A percentile compares a stretch with the other conserved stretches of the same genome.
phyloP scores from a whole-genome alignment of 2,329 filamentous ascomycete genomes.

The Fusarium virguliforme region DNA sequence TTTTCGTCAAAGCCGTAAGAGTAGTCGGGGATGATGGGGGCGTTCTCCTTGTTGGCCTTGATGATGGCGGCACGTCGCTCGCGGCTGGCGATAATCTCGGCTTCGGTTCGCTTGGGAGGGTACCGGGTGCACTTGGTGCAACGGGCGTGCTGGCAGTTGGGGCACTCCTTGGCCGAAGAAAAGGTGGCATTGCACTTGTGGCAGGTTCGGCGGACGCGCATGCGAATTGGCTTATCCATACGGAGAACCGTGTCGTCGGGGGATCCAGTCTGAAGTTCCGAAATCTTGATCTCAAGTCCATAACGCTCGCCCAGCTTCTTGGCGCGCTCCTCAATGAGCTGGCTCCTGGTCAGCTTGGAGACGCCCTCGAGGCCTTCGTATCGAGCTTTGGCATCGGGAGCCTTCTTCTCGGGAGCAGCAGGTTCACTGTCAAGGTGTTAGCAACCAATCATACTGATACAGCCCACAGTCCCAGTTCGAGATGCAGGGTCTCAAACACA shows the following conservation, averaged over 20 bases:
- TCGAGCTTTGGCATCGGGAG: conserved; percentile 48
- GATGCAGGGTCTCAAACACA: not conserved
- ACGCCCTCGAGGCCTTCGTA: conserved; percentile 55
- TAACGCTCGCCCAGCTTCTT: conserved; percentile 70
- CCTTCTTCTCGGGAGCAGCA: conserved; percentile 36
- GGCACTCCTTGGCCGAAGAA: conserved; percentile 80
- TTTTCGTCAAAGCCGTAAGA: conserved; percentile 62
- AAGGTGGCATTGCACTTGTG: conserved; percentile 86
- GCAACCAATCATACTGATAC: conserved; percentile 17
- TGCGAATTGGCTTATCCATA: conserved; percentile 82
- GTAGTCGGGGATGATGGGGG: conserved; percentile 68
- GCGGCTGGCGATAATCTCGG: conserved; percentile 68
- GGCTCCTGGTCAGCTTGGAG: conserved; percentile 63
- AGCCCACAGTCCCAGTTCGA: not conserved
- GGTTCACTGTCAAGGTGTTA: conserved; percentile 41
- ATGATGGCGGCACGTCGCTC: conserved; percentile 65
- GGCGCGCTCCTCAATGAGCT: conserved; percentile 71
- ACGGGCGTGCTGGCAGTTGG: conserved; percentile 82
- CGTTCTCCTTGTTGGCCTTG: conserved; percentile 72
- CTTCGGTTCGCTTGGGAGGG: conserved; percentile 76
- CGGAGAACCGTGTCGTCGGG: conserved; percentile 72
- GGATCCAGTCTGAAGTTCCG: conserved; percentile 66
- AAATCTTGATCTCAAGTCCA: conserved; percentile 70
- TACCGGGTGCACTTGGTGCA: conserved; percentile 86
- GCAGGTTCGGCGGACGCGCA: conserved; percentile 84